These are phyloP conservation scores for Centella asiatica DNA, from an alignment of 129 eudicot species.

Conservation along the genomic window DNA sequence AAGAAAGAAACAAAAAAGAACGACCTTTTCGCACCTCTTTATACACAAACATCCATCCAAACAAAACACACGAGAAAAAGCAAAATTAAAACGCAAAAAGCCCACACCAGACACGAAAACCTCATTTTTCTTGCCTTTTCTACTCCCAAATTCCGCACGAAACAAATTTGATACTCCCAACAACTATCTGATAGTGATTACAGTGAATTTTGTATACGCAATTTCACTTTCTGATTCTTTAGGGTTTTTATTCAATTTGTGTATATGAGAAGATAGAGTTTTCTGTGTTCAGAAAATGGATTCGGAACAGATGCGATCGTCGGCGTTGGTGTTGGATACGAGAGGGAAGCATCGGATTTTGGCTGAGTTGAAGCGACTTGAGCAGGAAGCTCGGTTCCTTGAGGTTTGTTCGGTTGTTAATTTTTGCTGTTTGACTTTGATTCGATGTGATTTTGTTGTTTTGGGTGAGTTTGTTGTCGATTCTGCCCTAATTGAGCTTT, in stretches of 20 bases:
- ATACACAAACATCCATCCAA: not conserved
- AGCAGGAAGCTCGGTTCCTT: constrained; percentile 55
- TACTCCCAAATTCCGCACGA: not conserved
- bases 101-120: not conserved
- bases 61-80: too few species aligned
- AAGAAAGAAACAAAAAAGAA: too few species aligned
- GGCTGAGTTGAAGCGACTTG: constrained; percentile 61
- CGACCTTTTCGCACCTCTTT: too few species aligned
- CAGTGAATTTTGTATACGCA: not conserved
- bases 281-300: constrained; percentile 23
- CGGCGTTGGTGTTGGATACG: constrained; percentile 22
- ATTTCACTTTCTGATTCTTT: not conserved
- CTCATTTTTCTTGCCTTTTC: not conserved
- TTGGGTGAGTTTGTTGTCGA: not conserved
- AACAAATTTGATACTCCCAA: not conserved
- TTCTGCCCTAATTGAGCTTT: not conserved
- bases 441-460: not conserved
- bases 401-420: constrained; percentile 21
- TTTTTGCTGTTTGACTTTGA: constrained; percentile 6
- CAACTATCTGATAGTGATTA: not conserved
- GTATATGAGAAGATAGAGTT: not conserved
- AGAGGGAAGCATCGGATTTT: constrained; percentile 65
- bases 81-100: not conserved
- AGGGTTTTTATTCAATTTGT: not conserved
- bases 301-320: constrained; percentile 17